Base-by-base conservation (phyloP, 768 basidiomycete species). In the Mycena metata region DNA sequence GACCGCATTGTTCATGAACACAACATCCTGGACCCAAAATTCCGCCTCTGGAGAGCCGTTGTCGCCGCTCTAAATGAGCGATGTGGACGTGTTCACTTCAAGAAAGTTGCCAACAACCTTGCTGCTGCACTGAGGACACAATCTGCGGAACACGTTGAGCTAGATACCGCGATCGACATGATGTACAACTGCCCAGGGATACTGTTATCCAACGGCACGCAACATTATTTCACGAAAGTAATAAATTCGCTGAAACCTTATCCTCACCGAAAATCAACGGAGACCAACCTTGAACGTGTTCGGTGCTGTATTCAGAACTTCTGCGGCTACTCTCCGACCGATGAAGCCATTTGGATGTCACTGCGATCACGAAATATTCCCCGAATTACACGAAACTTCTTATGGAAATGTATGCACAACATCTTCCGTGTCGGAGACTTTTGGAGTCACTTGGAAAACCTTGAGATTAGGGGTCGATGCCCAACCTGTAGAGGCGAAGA, bases 161-260 rank as follows among this genome's bases (percentile, higher is more conserved):
- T 58, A 10, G 58, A 59, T 30, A 59, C 58, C 10, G 58, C 45
- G 5, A 59, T 59, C 30, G 58, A 58, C 15, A 8, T 59, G 5
- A 58, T 58, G 56, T 58, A 45, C 42, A 42, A 58, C 6, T 58
- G 56, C 42, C 42, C 42, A 3, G 56, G 56, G 45, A 13, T 45
- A 12, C 16, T 45, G 13, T 15, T 58, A 43, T 43, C 23, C 23
- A 24, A 24, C 16, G 56, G 56, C 5, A 43, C 56, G 12, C 56
- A 58, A 43, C 42, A 7, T 23, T 43, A 24, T 24, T 60, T 46
- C 36, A 60, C 59, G 12, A 60, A 49, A 23, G n/a, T 49, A 12
- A 60, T 60, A 2, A 47, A 36, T 3, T 35, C 17, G 9, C 36
- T 60, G 46, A 60, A 46, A 47, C 11, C 24, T 12, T 21, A 5